phyloP scores from a whole-genome alignment of 805 yeast genomes.

The Ogataea allantospora region DNA sequence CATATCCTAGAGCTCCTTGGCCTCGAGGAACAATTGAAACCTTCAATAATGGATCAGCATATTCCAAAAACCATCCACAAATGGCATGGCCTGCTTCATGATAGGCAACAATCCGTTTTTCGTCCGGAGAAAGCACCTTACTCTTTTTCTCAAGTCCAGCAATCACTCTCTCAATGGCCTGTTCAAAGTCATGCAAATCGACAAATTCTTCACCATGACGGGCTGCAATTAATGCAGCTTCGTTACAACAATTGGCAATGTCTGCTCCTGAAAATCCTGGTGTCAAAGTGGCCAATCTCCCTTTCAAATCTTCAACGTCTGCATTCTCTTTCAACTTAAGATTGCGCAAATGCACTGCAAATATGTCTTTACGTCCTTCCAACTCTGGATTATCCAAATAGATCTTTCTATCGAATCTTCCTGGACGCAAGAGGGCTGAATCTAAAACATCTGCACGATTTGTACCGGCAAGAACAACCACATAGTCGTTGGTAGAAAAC shows the following conservation, averaged over 20 bases:
- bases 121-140: slow-evolving; percentile 72
- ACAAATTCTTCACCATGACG: slow-evolving; percentile 65
- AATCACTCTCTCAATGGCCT: slow-evolving; percentile 90
- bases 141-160: slow-evolving; percentile 92
- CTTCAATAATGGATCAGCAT: slow-evolving; percentile 87
- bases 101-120: slow-evolving; percentile 83
- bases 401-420: slow-evolving; percentile 90
- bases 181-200: slow-evolving; percentile 74
- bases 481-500: slow-evolving; percentile 81
- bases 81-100: slow-evolving; percentile 98
- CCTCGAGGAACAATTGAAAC: slow-evolving; percentile 96
- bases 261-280: slow-evolving; percentile 98
- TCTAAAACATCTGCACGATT: slow-evolving; percentile 90
- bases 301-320: slow-evolving; percentile 62
- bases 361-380: slow-evolving; percentile 85
- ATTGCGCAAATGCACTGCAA: slow-evolving; percentile 71
- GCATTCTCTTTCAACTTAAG: slow-evolving; percentile 47
- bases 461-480: slow-evolving; percentile 93
- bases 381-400: slow-evolving; percentile 84
- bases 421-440: slow-evolving; percentile 88
- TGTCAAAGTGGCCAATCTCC: slow-evolving; percentile 84
- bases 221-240: slow-evolving; percentile 92
- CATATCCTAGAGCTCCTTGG: slow-evolving; percentile 93
- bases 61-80: slow-evolving; percentile 88
- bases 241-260: slow-evolving; percentile 91